phyloP scores from a whole-genome alignment of 169 alveolate genomes.

The Plasmodium berghei region DNA sequence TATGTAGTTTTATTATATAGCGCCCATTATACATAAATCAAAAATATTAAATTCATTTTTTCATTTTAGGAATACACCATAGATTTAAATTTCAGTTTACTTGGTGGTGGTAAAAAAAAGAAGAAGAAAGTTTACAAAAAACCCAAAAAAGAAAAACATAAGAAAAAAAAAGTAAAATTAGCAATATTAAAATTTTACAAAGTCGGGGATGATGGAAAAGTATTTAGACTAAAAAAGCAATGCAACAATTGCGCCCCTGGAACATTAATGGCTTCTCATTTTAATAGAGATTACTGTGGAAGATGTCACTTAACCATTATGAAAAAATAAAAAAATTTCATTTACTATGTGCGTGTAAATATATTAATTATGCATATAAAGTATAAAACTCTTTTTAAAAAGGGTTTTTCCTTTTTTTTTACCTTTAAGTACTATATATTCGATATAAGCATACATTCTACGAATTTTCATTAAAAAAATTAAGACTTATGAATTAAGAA shows the following conservation, averaged over 20 bases:
- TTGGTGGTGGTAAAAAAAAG: slow-evolving; percentile 95
- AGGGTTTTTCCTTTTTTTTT: neutral
- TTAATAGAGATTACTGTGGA: slow-evolving; percentile 98
- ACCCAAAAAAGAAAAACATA: slow-evolving; percentile 96
- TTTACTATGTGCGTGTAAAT: neutral
- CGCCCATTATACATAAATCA: neutral
- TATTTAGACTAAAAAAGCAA: slow-evolving; percentile 94
- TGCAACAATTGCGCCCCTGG: slow-evolving; percentile 98
- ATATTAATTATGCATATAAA: neutral
- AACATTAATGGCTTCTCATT: slow-evolving; percentile 98
- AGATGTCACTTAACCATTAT: slow-evolving; percentile 95
- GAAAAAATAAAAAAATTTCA: slow-evolving; percentile 75
- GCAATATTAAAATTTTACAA: slow-evolving; percentile 97
- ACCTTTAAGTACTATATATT: slow-evolving; percentile 8
- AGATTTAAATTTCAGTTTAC: slow-evolving; percentile 63
- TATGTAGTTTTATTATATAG: neutral
- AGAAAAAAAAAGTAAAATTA: slow-evolving; percentile 98
- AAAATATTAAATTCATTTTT: neutral
- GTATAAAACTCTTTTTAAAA: neutral
- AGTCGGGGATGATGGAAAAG: slow-evolving; percentile 96
- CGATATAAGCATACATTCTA: neutral
- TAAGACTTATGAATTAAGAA: slow-evolving; percentile 35
- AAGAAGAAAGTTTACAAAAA: slow-evolving; percentile 95
- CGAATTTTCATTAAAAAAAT: slow-evolving; percentile 17
- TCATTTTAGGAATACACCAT: slow-evolving; percentile 39